phyloP scores from a whole-genome alignment of 1,139 yeast species.

The Debaryomyces singareniensis region DNA sequence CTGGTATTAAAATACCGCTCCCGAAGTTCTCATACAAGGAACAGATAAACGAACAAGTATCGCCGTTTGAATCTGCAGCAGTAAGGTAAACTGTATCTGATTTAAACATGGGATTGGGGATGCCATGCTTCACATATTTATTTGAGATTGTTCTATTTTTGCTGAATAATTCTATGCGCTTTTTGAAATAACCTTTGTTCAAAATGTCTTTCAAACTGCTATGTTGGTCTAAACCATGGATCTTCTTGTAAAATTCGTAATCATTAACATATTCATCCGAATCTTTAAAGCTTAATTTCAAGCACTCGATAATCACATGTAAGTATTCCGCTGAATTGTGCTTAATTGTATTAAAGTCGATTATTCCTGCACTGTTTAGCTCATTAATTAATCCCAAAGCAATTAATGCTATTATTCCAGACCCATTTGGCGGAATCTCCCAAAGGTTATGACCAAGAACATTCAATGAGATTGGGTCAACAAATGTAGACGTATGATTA shows the following conservation, averaged over 20 bases:
- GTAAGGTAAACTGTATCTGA: conserved; percentile 78
- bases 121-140: conserved; percentile 40
- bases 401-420: conserved; percentile 66
- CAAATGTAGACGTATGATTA: conserved; percentile 50
- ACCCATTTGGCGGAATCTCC: conserved; percentile 84
- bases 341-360: conserved; percentile 39
- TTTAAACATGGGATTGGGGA: conserved; percentile 57
- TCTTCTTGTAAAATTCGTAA: conserved; percentile 36
- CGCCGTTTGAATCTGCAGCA: conserved; percentile 64
- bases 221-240: conserved; percentile 28
- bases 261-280: conserved; percentile 74
- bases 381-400: conserved; percentile 62
- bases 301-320: conserved; percentile 62
- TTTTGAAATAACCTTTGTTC: conserved; percentile 36
- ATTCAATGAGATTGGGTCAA: conserved; percentile 53
- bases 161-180: conserved; percentile 44
- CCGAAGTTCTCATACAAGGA: conserved; percentile 73
- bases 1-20: conserved; percentile 62
- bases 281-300: conserved; percentile 70
- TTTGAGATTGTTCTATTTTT: conserved; percentile 35
- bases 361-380: conserved; percentile 39
- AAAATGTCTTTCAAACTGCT: conserved; percentile 21
- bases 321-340: conserved; percentile 72
- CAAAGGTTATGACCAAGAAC: conserved; percentile 44
- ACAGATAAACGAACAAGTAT: conserved; percentile 77